Conservation (phyloP, 202 grass and related monocot genomes). For the Thinopyrum obtusiflorum region DNA sequence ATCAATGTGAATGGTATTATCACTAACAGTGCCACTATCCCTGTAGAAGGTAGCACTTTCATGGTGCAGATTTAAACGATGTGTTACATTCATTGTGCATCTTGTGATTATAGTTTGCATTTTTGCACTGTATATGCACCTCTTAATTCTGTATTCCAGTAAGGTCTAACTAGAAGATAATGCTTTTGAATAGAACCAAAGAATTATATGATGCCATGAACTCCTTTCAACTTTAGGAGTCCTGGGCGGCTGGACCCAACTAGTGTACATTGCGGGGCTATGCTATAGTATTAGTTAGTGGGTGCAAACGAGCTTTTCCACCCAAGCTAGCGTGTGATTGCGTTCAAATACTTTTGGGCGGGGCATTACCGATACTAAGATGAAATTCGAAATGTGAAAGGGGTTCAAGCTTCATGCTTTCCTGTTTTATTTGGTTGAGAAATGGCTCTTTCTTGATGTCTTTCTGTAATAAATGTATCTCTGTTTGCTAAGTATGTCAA, state of each 20-base stretch:
- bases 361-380: too few relatives aligned
- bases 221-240: slow-evolving; percentile 4
- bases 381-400: too few relatives aligned
- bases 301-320: too few relatives aligned
- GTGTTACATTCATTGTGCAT: neutral
- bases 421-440: too few relatives aligned
- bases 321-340: too few relatives aligned
- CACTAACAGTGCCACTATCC: neutral
- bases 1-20: neutral
- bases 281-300: too few relatives aligned
- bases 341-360: too few relatives aligned
- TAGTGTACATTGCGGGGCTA: neutral
- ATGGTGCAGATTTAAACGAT: neutral
- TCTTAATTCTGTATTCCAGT: neutral
- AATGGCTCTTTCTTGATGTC: too few relatives aligned
- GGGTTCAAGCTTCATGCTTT: too few relatives aligned
- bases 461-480: too few relatives aligned
- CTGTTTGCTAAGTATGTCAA: too few relatives aligned
- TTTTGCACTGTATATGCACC: neutral
- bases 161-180: slow-evolving; percentile 14
- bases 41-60: neutral
- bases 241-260: neutral
- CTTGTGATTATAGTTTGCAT: slow-evolving; percentile 4
- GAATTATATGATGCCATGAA: slow-evolving; percentile 9
- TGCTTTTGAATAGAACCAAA: neutral